A percentile compares a stretch with the other conserved stretches of the same genome.
Conservation (phyloP, 495 filamentous ascomycete genomes). For the Tuber melanosporum region DNA sequence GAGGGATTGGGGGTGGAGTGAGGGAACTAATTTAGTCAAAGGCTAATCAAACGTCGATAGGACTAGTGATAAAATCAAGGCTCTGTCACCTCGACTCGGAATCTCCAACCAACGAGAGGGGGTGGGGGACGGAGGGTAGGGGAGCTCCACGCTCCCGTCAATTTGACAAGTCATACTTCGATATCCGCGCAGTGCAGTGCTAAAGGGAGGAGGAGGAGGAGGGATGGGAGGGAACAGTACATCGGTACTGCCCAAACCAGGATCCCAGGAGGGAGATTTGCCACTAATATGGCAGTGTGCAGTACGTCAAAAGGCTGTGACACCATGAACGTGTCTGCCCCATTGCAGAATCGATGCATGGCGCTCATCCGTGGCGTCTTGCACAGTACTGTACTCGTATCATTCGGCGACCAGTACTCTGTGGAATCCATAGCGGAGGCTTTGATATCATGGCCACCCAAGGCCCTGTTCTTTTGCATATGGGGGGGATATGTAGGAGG, state of each 20-base stretch:
- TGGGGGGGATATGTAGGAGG: not conserved
- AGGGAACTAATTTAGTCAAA: constrained; percentile 2
- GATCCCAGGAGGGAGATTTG: not conserved
- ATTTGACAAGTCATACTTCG: not conserved
- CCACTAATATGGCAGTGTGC: not conserved
- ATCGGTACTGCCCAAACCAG: not conserved
- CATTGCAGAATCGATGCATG: not conserved
- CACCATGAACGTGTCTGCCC: not conserved
- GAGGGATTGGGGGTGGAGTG: not conserved
- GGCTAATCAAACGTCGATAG: not conserved
- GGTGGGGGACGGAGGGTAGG: not conserved
- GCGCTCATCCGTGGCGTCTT: not conserved
- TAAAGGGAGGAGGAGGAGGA: not conserved
- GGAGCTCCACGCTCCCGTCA: not conserved
- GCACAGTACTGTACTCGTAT: too few species aligned
- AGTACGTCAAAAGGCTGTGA: not conserved
- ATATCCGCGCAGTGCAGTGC: not conserved
- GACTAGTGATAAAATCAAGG: not conserved
- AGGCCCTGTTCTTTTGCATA: not conserved
- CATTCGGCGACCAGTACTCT: not conserved
- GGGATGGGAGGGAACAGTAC: not conserved
- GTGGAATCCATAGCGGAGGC: not conserved
- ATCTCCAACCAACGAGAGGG: not conserved
- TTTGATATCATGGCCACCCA: not conserved
- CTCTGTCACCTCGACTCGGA: not conserved